phyloP scores from a whole-genome alignment of 2,329 filamentous ascomycete species.

The Amauroascus verrucosus region DNA sequence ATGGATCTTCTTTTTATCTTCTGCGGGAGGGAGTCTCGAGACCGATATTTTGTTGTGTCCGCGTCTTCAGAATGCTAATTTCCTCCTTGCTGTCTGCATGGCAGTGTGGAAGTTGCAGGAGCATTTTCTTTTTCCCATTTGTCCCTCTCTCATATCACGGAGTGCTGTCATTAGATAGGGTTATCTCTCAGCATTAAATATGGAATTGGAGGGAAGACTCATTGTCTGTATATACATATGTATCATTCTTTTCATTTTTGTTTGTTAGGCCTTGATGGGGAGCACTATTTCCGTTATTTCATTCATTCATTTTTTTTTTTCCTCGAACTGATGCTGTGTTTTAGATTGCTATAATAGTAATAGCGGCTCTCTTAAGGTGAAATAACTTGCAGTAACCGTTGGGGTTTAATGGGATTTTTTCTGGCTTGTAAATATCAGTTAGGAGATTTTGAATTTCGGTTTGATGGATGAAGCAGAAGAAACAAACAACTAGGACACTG shows the following conservation, averaged over 20 bases:
- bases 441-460: too few relatives aligned
- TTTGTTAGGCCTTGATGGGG: background rate
- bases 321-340: too few relatives aligned
- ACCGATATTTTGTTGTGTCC: background rate
- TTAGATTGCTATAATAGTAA: too few relatives aligned
- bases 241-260: background rate
- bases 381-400: too few relatives aligned
- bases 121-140: background rate
- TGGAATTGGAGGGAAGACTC: background rate
- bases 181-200: background rate
- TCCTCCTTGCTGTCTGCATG: background rate
- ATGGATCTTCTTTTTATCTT: background rate
- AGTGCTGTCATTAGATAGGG: background rate
- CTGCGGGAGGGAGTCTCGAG: background rate
- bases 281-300: too few relatives aligned
- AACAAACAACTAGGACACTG: too few relatives aligned
- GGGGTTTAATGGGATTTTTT: too few relatives aligned
- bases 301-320: too few relatives aligned
- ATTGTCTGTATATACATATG: background rate
- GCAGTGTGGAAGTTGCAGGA: too few relatives aligned
- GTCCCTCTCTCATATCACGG: background rate
- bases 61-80: background rate
- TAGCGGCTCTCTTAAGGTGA: too few relatives aligned
- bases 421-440: too few relatives aligned
- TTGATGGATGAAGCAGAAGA: too few relatives aligned